Conservation (phyloP, 1,284 basidiomycete genomes). For the Cutaneotrichosporon spelunceum region DNA sequence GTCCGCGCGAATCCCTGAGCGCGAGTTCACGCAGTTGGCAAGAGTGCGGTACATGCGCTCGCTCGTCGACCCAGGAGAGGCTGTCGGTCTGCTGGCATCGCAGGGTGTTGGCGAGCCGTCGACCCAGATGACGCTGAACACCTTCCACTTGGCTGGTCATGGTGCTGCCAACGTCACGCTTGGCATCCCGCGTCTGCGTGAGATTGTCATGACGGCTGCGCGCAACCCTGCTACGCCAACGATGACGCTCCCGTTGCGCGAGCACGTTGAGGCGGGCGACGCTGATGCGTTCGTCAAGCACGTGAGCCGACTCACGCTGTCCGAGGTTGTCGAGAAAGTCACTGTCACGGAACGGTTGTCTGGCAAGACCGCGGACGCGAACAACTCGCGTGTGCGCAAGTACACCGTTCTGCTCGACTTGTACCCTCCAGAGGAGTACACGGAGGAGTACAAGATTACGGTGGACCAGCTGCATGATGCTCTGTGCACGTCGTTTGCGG, state of each 20-base stretch:
- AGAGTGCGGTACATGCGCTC: constrained; percentile 88
- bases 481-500: constrained; percentile 74
- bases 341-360: constrained; percentile 76
- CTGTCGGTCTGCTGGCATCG: constrained; percentile 94
- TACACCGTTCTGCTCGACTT: constrained; percentile 82
- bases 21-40: constrained; percentile 74
- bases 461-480: constrained; percentile 69
- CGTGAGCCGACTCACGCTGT: constrained; percentile 79
- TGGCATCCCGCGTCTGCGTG: constrained; percentile 96
- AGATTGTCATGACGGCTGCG: constrained; percentile 99
- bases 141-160: constrained; percentile 99
- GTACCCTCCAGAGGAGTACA: constrained; percentile 83
- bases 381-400: constrained; percentile 64
- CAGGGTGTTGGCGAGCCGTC: constrained; percentile 99
- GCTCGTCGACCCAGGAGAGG: constrained; percentile 94
- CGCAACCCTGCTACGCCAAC: constrained; percentile 95
- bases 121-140: constrained; percentile 99
- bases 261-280: constrained; percentile 57
- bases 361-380: constrained; percentile 58
- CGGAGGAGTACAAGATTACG: constrained; percentile 76
- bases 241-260: constrained; percentile 81
- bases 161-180: constrained; percentile 99
- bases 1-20: constrained; percentile 48
- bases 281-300: constrained; percentile 83
- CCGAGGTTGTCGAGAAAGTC: constrained; percentile 84